A percentile compares a stretch with the other conserved stretches of the same genome.
phyloP scores from a whole-genome alignment of 108 stramenopile species.

The Nannochloropsis gaditana region DNA sequence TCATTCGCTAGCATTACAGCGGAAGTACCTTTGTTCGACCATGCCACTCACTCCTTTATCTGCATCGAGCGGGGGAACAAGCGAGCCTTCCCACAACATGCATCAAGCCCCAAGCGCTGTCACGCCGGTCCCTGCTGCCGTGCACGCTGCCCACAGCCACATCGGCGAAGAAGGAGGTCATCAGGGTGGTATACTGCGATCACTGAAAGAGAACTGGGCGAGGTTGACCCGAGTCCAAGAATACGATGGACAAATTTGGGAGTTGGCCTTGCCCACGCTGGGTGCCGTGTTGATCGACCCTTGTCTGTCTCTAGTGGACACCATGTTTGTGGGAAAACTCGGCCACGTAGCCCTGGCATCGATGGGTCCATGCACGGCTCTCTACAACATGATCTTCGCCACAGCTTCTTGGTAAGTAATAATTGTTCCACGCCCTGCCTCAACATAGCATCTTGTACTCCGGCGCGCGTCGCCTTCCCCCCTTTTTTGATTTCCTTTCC shows the following conservation, averaged over 20 bases:
- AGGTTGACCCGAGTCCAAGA: background rate
- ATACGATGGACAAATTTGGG: slow-evolving; percentile 37
- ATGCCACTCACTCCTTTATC: slow-evolving; percentile 1
- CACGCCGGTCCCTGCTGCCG: background rate
- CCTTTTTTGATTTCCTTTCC: background rate
- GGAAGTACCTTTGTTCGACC: background rate
- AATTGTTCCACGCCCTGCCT: background rate
- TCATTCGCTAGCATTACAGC: background rate
- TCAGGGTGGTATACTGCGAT: background rate
- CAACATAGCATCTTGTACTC: background rate
- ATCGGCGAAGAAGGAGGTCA: background rate
- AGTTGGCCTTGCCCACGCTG: slow-evolving; percentile 39
- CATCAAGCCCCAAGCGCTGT: background rate
- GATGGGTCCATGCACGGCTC: slow-evolving; percentile 41
- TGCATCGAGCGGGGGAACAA: background rate
- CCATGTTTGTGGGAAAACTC: slow-evolving; percentile 42
- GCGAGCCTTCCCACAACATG: background rate
- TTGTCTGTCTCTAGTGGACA: slow-evolving; percentile 43
- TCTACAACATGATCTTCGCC: slow-evolving; percentile 37
- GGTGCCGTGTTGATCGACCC: slow-evolving; percentile 48
- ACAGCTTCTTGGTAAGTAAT: slow-evolving; percentile 37
- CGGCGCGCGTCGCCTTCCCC: background rate
- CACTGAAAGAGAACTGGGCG: background rate
- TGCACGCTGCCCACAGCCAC: background rate
- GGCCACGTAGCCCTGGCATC: slow-evolving; percentile 41